These are phyloP conservation scores for Onygenales sp. DNA, from an alignment of 2,329 filamentous ascomycete genomes.

Conservation along the genomic window DNA sequence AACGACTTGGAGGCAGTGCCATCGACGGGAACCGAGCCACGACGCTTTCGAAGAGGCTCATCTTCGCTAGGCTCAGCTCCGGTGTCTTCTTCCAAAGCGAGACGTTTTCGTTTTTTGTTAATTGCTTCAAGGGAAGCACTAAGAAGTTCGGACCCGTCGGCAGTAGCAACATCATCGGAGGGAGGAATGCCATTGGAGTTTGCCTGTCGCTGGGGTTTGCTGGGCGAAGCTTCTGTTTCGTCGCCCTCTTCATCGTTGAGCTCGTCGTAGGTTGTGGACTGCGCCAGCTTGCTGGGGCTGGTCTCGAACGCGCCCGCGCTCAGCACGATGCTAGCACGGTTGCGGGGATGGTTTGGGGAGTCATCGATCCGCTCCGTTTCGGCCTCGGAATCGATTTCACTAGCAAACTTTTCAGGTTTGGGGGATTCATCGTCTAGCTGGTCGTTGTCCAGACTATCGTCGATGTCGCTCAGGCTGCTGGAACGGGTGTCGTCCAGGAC, in stretches of 20 bases:
- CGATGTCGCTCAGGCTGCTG: slow-evolving; percentile 87
- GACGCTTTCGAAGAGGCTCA: slow-evolving; percentile 32
- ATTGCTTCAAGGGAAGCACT: slow-evolving; percentile 17
- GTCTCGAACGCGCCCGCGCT: slow-evolving; percentile 52
- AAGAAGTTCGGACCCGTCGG: slow-evolving; percentile 19
- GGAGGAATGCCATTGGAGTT: slow-evolving; percentile 22
- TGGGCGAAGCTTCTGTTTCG: slow-evolving; percentile 29
- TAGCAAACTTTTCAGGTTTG: slow-evolving; percentile 46
- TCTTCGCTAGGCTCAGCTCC: slow-evolving; percentile 27
- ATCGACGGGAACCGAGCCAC: slow-evolving; percentile 19
- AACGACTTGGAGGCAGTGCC: neutral
- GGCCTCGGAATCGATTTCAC: slow-evolving; percentile 68
- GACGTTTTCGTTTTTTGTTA: slow-evolving; percentile 33
- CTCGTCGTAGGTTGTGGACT: slow-evolving; percentile 40
- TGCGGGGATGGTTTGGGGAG: slow-evolving; percentile 62
- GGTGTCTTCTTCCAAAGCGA: slow-evolving; percentile 26
- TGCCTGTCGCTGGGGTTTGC: slow-evolving; percentile 25
- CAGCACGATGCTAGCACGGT: slow-evolving; percentile 52
- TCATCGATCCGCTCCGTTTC: slow-evolving; percentile 89
- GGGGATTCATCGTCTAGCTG: slow-evolving; percentile 43
- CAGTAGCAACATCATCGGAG: slow-evolving; percentile 13
- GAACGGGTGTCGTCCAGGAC: slow-evolving; percentile 61
- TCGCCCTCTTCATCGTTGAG: slow-evolving; percentile 44
- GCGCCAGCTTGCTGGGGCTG: slow-evolving; percentile 69
- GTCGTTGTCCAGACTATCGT: slow-evolving; percentile 65